Conservation (phyloP, 1,284 basidiomycete species). For the Irpex sp. region DNA sequence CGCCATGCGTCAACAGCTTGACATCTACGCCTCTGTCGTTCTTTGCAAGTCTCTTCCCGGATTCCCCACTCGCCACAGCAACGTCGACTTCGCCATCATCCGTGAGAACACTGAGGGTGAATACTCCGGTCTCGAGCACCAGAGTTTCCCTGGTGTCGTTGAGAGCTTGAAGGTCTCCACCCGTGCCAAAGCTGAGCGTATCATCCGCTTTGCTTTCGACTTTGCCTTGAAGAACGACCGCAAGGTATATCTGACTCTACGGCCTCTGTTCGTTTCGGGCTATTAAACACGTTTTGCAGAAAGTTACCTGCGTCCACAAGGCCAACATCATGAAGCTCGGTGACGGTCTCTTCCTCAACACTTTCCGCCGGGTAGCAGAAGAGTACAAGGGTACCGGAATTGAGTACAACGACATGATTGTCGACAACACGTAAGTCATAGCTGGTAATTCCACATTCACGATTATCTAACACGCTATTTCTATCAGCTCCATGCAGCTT, state of each 20-base stretch:
- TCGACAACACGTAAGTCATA: slow-evolving; percentile 86
- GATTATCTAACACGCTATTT: neutral
- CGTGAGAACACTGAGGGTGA: slow-evolving; percentile 99
- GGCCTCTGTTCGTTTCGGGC: neutral
- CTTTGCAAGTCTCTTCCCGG: slow-evolving; percentile 99
- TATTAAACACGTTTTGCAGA: slow-evolving; percentile 45
- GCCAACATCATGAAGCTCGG: slow-evolving; percentile 99
- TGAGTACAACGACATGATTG: slow-evolving; percentile 96
- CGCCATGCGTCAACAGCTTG: slow-evolving; percentile 98
- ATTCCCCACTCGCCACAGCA: slow-evolving; percentile 91
- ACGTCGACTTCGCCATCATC: slow-evolving; percentile 98
- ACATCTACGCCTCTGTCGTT: slow-evolving; percentile 98
- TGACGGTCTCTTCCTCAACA: slow-evolving; percentile 99
- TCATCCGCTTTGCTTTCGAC: slow-evolving; percentile 97
- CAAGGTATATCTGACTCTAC: slow-evolving; percentile 54
- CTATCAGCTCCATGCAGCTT: slow-evolving; percentile 92
- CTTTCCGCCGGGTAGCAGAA: slow-evolving; percentile 94
- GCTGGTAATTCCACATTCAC: neutral
- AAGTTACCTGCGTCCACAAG: slow-evolving; percentile 99
- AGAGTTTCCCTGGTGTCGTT: slow-evolving; percentile 97
- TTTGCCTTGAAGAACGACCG: slow-evolving; percentile 98
- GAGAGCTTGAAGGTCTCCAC: slow-evolving; percentile 99
- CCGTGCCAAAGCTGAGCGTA: slow-evolving; percentile 93
- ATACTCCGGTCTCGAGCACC: slow-evolving; percentile 98
- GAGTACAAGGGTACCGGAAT: slow-evolving; percentile 95